Base-by-base conservation (phyloP, 2,329 filamentous ascomycete genomes). In the Phialophora expanda region DNA sequence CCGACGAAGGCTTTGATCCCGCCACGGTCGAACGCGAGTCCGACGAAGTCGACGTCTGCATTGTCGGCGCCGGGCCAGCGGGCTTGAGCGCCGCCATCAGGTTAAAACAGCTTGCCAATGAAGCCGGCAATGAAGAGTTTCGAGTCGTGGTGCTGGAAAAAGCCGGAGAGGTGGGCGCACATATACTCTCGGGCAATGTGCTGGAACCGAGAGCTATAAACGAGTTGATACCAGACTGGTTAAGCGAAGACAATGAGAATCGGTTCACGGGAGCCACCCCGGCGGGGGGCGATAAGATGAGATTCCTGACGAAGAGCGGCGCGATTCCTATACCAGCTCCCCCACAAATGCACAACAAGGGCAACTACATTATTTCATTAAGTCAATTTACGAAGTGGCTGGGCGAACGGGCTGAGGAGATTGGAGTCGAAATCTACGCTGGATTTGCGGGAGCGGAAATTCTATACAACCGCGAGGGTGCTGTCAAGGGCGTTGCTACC, bases 351-450 rank as follows among this genome's bases (percentile, higher is more conserved):
- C 88, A 93, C 82, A 99, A 99, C 77, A 87, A 96, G 74, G 95
- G 95, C 72, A 99, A 99, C 80, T 98, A 96, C 78, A 99, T 99
- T 72, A 88, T 99, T 75, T 96, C 92, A 75, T 81, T 99, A 74
- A 98, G 96, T 78, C 92, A 98, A 78, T 90, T 99, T 75, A 90
- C 91, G 64, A 96, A 94, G 79, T 99, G 95, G 95, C 84, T 99
- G 2, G 93, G 92, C 56, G 95, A 98, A 77, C 87, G 94, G 56
- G 95, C 95, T n/a, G 95, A 99, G 79, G 95, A 98, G 80, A 76
- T 96, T 32, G 95, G 95, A 34, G 95, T 99, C 30, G 95, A 99
- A 79, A 87, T 99, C 12, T 99, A 98, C 74, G 91, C 95, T 3
- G 95, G 95, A 1, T 99, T 99, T 74, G 93, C 95, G 14, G 95